Conservation (phyloP, 1,284 basidiomycete genomes). For the Heliocybe sulcata region DNA sequence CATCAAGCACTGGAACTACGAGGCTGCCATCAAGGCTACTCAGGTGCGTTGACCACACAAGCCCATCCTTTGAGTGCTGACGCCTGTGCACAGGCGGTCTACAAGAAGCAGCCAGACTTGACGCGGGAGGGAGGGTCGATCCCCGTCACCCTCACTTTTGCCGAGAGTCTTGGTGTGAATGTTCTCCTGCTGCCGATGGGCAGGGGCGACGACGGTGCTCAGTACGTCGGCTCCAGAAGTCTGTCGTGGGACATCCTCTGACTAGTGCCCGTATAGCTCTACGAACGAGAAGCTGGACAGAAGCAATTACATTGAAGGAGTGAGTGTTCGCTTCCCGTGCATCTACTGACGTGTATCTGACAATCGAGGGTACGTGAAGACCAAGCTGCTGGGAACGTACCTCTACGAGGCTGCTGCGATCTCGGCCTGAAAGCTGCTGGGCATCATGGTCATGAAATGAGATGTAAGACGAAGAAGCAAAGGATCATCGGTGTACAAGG, state of each 20-base stretch:
- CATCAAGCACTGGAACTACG: constrained; percentile 90
- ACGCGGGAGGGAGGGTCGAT: constrained; percentile 96
- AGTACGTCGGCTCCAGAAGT: constrained; percentile 42
- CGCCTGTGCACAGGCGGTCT: constrained; percentile 49
- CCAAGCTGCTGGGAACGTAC: constrained; percentile 78
- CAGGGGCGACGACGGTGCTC: constrained; percentile 88
- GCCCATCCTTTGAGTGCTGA: constrained; percentile 10
- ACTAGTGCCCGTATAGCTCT: constrained; percentile 39
- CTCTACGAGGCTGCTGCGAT: constrained; percentile 67
- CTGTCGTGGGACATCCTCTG: neutral
- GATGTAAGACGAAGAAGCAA: neutral
- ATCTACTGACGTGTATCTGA: neutral
- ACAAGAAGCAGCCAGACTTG: constrained; percentile 79
- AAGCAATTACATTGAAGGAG: constrained; percentile 90
- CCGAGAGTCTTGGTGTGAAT: constrained; percentile 78
- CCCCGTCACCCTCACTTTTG: constrained; percentile 94
- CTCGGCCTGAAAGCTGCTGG: neutral
- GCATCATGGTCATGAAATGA: neutral
- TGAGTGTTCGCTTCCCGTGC: constrained; percentile 25
- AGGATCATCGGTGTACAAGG: neutral
- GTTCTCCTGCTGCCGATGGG: constrained; percentile 91
- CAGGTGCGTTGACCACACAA: constrained; percentile 29
- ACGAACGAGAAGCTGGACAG: constrained; percentile 96
- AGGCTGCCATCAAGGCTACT: constrained; percentile 84
- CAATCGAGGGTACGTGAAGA: constrained; percentile 27